Evolutionary conservation across 2,329 filamentous ascomycete genomes (phyloP), one percentile per base, ranked within the genome.

Genomic region (Hypoxylon sp.): DNA sequence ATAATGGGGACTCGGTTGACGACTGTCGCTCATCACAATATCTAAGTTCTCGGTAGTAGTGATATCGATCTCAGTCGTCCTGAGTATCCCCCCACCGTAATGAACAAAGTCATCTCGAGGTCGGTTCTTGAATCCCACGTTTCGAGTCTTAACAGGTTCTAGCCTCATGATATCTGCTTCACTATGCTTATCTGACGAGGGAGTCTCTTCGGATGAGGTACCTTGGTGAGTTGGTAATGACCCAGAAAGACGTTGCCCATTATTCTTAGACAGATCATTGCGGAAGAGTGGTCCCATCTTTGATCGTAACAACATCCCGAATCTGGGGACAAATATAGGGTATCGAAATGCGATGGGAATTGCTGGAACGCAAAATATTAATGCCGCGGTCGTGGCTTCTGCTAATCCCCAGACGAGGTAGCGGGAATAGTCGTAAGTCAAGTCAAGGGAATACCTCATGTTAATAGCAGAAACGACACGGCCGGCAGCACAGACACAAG

Each of bases 41-140:
- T 17, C 11, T 17, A 13, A 8, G 4, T 48, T 50, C 14, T 59
- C 42, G 22, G 17, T 48, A 3, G 44, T 50, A 8, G 14, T 57
- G 11, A 48, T 48, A 17, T 44, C 26, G 11, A 59, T 59, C 29
- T 59, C 42, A 1, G 55, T 59, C 10, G 44, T 48, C 31, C 44
- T 59, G n/a, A 48, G 55, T 59, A 59, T 59, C 11, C 42, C 44
- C 10, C 55, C 44, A 13, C 26, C 53, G 31, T 46, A 33, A 14
- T n/a, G 1, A 3, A 17, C 31, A 8, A 22, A 37, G 5, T 13
- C 29, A 9, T 29, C 42, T n/a, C 50, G 17, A 17, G 9, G 8
- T 17, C 5, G 31, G 8, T 9, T 5, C 24, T 48, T 13, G 4
- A 5, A 5, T 3, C 9, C 11, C n/a, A 9, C n/a, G n/a, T n/a